Evolutionary conservation across 805 yeast genomes (phyloP).

Genomic region (Blastobotrys robertii): DNA sequence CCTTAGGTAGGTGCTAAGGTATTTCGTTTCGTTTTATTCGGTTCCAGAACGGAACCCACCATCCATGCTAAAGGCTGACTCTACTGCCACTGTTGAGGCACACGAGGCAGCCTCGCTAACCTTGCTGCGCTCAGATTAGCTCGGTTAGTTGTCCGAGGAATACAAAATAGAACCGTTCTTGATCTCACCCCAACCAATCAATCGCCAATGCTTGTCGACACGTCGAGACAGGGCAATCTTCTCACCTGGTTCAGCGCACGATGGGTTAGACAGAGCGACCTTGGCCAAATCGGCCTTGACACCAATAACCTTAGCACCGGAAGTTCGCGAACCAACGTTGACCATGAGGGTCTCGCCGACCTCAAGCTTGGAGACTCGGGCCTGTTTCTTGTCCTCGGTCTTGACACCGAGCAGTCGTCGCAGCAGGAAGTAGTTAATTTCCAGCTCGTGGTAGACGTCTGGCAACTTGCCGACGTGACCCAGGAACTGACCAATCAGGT

Average conservation of each 20-base stretch:
- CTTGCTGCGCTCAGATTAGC: slow-evolving; percentile 12
- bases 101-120: slow-evolving; percentile 6
- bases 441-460: slow-evolving; percentile 92
- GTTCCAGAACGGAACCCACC: too few relatives aligned
- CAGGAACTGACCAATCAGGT: slow-evolving; percentile 97
- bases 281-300: slow-evolving; percentile 99
- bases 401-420: slow-evolving; percentile 97
- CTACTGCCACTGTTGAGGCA: neutral
- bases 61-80: neutral
- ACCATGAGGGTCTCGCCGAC: slow-evolving; percentile 97
- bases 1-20: too few relatives aligned
- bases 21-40: too few relatives aligned
- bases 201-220: slow-evolving; percentile 99
- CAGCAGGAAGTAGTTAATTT: slow-evolving; percentile 90
- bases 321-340: slow-evolving; percentile 97
- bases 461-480: slow-evolving; percentile 97
- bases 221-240: slow-evolving; percentile 98
- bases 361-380: slow-evolving; percentile 90
- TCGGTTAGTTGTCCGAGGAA: too few relatives aligned
- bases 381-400: slow-evolving; percentile 94
- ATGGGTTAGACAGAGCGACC: slow-evolving; percentile 92
- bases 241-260: slow-evolving; percentile 96
- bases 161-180: slow-evolving; percentile 56
- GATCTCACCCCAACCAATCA: slow-evolving; percentile 99
- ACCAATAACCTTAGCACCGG: slow-evolving; percentile 97